Conservation (phyloP, 169 alveolate genomes). For the Plasmodium falciparum region DNA sequence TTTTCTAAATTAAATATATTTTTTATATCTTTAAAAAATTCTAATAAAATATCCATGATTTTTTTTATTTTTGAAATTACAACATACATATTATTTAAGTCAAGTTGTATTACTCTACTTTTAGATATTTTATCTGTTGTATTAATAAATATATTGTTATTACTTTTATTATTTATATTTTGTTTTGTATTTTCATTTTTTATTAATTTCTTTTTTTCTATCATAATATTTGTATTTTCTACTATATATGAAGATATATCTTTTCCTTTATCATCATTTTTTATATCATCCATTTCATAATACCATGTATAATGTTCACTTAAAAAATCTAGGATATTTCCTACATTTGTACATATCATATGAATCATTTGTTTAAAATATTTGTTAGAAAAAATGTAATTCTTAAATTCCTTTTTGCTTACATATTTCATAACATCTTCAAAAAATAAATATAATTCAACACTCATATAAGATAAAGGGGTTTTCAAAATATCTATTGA, state of each 20-base stretch:
- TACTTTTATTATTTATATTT: background rate
- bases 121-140: background rate
- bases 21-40: constrained; percentile 66
- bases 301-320: background rate
- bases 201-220: background rate
- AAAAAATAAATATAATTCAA: constrained; percentile 66
- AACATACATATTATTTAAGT: constrained; percentile 26
- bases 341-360: constrained; percentile 48
- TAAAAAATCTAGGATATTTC: constrained; percentile 21
- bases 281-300: background rate
- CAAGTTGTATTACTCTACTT: background rate
- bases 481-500: constrained; percentile 39
- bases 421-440: constrained; percentile 44
- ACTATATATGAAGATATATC: background rate
- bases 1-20: background rate
- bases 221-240: background rate
- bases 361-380: constrained; percentile 21
- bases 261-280: background rate
- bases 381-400: constrained; percentile 2
- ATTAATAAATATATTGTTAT: background rate
- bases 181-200: background rate
- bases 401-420: background rate
- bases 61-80: constrained; percentile 51
- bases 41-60: constrained; percentile 43
- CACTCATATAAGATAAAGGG: constrained; percentile 63